Conservation (phyloP, 345 rosid genomes). For the Aethionema arabicum region DNA sequence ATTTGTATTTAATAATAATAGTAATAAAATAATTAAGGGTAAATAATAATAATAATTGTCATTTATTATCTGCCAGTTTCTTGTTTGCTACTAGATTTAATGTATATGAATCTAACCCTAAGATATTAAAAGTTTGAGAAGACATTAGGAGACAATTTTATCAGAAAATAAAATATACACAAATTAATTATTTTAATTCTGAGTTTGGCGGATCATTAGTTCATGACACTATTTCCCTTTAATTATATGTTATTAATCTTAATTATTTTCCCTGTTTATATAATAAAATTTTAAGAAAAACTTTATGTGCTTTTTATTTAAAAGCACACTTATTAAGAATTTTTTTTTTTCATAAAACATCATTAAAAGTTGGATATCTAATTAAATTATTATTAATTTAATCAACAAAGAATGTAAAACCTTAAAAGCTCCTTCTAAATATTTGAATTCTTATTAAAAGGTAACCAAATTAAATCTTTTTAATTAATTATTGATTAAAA, state of each 20-base stretch:
- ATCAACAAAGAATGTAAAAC: too few species aligned
- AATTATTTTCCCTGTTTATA: neutral
- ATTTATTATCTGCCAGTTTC: constrained; percentile 38
- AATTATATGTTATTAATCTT: neutral
- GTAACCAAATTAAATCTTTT: too few species aligned
- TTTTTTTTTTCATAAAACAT: too few species aligned
- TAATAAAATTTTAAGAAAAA: too few species aligned
- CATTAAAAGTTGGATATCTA: too few species aligned
- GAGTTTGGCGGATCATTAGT: constrained; percentile 34
- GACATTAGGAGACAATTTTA: constrained; percentile 36
- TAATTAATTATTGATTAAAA: too few species aligned
- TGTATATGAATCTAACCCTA: constrained; percentile 35
- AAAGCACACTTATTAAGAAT: too few species aligned
- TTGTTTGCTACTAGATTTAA: constrained; percentile 33
- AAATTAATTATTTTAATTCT: neutral
- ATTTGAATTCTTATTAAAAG: too few species aligned
- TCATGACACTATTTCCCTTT: too few species aligned
- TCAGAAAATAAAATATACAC: constrained; percentile 27
- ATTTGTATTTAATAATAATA: constrained; percentile 30
- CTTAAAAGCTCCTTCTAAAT: too few species aligned
- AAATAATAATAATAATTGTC: constrained; percentile 12
- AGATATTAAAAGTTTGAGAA: constrained; percentile 20
- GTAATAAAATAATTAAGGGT: constrained; percentile 11
- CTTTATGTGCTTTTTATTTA: neutral
- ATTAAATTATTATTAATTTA: too few species aligned